Evolutionary conservation across 495 filamentous ascomycete species (phyloP).

Genomic region (Clavariopsis aquatica): DNA sequence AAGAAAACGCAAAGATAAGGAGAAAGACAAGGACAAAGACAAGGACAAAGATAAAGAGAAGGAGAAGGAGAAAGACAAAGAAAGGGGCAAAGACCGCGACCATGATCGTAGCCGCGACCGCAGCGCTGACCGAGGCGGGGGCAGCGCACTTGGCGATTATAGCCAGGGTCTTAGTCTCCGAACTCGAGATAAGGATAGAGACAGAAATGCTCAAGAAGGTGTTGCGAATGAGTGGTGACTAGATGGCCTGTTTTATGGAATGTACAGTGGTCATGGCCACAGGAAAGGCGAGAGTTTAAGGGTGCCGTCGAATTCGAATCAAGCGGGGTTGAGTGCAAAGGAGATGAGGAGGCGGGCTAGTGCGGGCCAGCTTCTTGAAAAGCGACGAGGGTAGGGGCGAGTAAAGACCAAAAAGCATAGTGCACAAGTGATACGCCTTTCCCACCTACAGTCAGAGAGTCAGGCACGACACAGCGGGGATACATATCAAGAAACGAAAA

Average conservation of each 20-base stretch:
- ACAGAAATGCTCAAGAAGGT: slow-evolving; percentile 17
- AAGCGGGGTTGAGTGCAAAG: not conserved
- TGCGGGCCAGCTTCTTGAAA: slow-evolving; percentile 5
- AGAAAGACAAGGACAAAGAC: slow-evolving; percentile 24
- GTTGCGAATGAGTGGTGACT: slow-evolving; percentile 20
- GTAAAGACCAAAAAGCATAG: not conserved
- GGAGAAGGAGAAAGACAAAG: slow-evolving; percentile 27
- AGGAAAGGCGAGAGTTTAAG: slow-evolving; percentile 1
- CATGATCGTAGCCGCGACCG: not conserved
- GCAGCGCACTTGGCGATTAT: slow-evolving; percentile 12
- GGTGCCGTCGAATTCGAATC: not conserved
- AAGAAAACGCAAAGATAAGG: slow-evolving; percentile 25
- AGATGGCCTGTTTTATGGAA: slow-evolving; percentile 27
- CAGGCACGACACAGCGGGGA: not conserved
- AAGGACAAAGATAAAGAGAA: slow-evolving; percentile 26
- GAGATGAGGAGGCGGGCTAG: slow-evolving; percentile 14
- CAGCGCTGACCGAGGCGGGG: slow-evolving; percentile 1
- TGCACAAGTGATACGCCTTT: too few species aligned
- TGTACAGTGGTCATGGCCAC: slow-evolving; percentile 1
- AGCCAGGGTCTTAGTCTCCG: not conserved
- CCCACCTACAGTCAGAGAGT: too few species aligned
- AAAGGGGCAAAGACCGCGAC: slow-evolving; percentile 28
- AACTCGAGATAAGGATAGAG: slow-evolving; percentile 14
- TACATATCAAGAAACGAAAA: not conserved
- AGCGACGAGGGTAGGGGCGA: not conserved